phyloP scores from a whole-genome alignment of 805 yeast species.

The Metschnikowia sp. region DNA sequence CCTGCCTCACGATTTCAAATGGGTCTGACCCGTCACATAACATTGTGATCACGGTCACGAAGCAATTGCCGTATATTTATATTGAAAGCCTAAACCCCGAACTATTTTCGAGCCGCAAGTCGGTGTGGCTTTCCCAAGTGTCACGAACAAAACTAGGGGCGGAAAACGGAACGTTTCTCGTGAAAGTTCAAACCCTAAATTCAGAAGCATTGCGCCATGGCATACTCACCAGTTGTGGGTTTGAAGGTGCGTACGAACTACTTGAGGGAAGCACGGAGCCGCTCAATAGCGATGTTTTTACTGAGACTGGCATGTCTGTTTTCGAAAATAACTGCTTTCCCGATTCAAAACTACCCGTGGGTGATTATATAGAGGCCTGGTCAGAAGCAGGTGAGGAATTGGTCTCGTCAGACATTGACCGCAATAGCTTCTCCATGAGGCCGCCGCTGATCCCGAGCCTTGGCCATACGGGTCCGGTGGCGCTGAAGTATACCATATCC shows the following conservation, averaged over 20 bases:
- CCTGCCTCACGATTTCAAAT: background rate
- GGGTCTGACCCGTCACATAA: conserved; percentile 5
- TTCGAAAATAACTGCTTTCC: background rate
- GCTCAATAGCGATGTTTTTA: background rate
- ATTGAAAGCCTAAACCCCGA: conserved; percentile 4
- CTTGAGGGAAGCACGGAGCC: conserved; percentile 6
- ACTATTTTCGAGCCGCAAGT: conserved; percentile 4
- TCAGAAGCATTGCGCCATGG: conserved; percentile 8
- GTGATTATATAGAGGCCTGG: conserved; percentile 2
- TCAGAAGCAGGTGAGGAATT: too few relatives aligned
- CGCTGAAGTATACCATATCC: conserved; percentile 8
- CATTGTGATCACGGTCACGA: background rate
- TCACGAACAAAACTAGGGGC: background rate
- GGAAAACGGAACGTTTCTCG: background rate
- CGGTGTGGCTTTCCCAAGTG: background rate
- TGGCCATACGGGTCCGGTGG: background rate
- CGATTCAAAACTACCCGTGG: too few relatives aligned
- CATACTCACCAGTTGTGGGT: background rate
- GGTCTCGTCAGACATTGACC: background rate
- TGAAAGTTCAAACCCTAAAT: background rate
- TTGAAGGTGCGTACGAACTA: conserved; percentile 7
- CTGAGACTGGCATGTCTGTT: background rate
- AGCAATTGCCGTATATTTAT: conserved; percentile 6
- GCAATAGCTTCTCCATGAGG: conserved; percentile 17
- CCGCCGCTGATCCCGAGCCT: conserved; percentile 11